Evolutionary conservation across 768 basidiomycete species (phyloP).

Genomic region (Kwoniella sp.): DNA sequence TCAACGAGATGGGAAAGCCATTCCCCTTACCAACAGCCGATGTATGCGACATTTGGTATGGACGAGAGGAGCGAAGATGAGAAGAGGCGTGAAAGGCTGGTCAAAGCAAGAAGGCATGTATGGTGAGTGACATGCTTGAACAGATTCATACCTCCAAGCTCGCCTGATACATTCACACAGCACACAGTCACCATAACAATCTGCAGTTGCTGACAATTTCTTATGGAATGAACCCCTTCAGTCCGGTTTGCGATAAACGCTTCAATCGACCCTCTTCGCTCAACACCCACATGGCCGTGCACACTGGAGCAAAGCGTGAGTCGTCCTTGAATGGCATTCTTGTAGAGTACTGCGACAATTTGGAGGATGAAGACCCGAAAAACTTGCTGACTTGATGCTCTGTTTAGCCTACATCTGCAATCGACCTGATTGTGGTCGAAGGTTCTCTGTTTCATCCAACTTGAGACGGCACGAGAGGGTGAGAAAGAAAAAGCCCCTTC

Average conservation of each 20-base stretch:
- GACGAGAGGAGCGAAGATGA: background rate
- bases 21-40: background rate
- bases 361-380: too few species aligned
- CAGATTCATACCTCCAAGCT: too few species aligned
- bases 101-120: slow-evolving; percentile 16
- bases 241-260: slow-evolving; percentile 48
- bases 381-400: too few species aligned
- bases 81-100: background rate
- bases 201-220: too few species aligned
- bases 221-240: too few species aligned
- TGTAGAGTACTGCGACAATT: too few species aligned
- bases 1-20: slow-evolving; percentile 6
- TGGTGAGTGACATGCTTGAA: slow-evolving; percentile 12
- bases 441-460: slow-evolving; percentile 52
- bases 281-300: slow-evolving; percentile 52
- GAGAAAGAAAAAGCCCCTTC: slow-evolving; percentile 13
- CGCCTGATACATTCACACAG: too few species aligned
- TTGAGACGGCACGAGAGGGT: slow-evolving; percentile 49
- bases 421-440: slow-evolving; percentile 35
- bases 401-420: slow-evolving; percentile 36
- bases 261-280: slow-evolving; percentile 52
- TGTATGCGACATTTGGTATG: background rate
- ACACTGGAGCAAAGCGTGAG: slow-evolving; percentile 53
- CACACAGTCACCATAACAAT: too few species aligned
- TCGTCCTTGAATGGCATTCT: too few species aligned